Evolutionary conservation across 176 grass and related monocot genomes (phyloP), one percentile per base, ranked within the genome.

Genomic region (Canna indica): DNA sequence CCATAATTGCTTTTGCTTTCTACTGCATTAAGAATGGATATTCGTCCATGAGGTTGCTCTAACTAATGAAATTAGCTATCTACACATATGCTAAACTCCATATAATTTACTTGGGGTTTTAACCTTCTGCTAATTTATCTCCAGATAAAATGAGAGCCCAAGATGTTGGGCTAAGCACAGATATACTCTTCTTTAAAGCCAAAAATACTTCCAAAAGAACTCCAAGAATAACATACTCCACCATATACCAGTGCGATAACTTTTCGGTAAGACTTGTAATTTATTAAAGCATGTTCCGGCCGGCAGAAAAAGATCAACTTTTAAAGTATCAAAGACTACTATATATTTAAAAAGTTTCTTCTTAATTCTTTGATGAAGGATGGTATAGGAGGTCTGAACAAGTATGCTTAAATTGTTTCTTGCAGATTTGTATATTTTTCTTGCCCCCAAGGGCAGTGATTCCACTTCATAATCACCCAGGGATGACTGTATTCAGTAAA

Each of bases 401-500:
- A 11, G 13, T 44, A 5, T 11, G 41, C 41, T 44, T 44, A 44
- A 44, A 10, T 27, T n/a, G 24, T 33, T 63, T 20, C 59, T 34
- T 78, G 52, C 85, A 97, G 94, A 85, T 97, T 80, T 87, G 89
- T 10, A 87, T 97, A 50, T 78, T 97, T 22, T 87, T 97, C 42
- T 66, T 97, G 69, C 89, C 94, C 10, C 80, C 70, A n/a, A 77
- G 79, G 29, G 86, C 82, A 1, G 80, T 92, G 2, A 90, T 97
- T 71, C 94, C 94, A 46, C 88, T 97, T 0, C 94, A 97, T 59
- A 87, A 97, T 41, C 94, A 97, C 64, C 94, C 94, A 6, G 94
- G 86, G 5, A 97, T 97, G 93, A 97, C 93, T 0, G 93, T 97
- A 48, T 97, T 97, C 75, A 85, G 75, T 52, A 97, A 97, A 39